phyloP scores from a whole-genome alignment of 2,329 filamentous ascomycete genomes.

The Aspergillus oerlinghausenensis region DNA sequence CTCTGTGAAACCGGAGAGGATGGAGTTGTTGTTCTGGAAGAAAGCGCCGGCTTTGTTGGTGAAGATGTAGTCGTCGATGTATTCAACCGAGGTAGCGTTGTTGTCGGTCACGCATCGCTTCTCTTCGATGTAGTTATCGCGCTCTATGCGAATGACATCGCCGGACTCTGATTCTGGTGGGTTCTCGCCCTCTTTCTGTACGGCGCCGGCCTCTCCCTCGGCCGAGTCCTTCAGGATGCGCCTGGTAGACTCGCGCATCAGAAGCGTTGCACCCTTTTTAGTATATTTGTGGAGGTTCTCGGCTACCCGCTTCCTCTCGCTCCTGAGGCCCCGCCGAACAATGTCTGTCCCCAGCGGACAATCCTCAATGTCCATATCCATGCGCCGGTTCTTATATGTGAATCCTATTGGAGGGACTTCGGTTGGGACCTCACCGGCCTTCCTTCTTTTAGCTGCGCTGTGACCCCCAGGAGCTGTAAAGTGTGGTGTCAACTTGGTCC shows the following conservation, averaged over 20 bases:
- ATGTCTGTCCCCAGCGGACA: constrained; percentile 91
- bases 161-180: constrained; percentile 31
- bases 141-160: constrained; percentile 52
- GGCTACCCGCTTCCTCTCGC: constrained; percentile 71
- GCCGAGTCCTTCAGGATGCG: constrained; percentile 42
- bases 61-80: constrained; percentile 79
- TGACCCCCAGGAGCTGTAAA: constrained; percentile 70
- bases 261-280: constrained; percentile 72
- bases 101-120: constrained; percentile 87
- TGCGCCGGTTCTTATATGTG: constrained; percentile 74
- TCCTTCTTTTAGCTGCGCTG: constrained; percentile 47
- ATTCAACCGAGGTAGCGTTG: constrained; percentile 79
- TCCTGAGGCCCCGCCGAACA: constrained; percentile 71
- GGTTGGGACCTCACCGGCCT: constrained; percentile 40
- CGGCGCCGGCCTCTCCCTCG: constrained; percentile 13
- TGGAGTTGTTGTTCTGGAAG: constrained; percentile 99
- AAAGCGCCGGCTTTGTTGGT: constrained; percentile 89
- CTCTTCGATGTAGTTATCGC: constrained; percentile 62
- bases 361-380: constrained; percentile 90
- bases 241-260: constrained; percentile 79
- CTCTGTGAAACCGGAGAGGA: constrained; percentile 77
- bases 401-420: constrained; percentile 80
- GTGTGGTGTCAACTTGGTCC: constrained; percentile 95
- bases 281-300: constrained; percentile 67
- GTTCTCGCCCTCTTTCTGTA: constrained; percentile 19